These are phyloP conservation scores for Endothia cerciana DNA, from an alignment of 2,329 filamentous ascomycete species.

Conservation along the genomic window DNA sequence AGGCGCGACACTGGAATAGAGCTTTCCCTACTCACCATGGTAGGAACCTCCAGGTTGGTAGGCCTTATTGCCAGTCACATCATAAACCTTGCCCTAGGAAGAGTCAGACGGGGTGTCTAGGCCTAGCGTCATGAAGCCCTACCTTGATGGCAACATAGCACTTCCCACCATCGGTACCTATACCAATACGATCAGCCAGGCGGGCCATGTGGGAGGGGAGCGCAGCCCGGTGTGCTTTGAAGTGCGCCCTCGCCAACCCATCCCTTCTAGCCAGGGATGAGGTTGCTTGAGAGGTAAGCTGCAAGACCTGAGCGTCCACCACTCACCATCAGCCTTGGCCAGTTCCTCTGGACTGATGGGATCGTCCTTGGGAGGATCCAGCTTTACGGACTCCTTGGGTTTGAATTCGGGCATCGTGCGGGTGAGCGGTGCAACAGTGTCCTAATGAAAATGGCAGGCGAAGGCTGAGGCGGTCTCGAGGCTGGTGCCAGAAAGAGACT, in stretches of 20 bases:
- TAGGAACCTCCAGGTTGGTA: conserved; percentile 86
- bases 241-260: neutral
- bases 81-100: conserved; percentile 85
- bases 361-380: conserved; percentile 86
- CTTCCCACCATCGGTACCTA: conserved; percentile 67
- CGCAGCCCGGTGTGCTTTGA: neutral
- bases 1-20: neutral
- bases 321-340: conserved; percentile 79
- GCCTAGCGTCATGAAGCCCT: conserved; percentile 40
- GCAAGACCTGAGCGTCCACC: neutral
- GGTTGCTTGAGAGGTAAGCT: neutral
- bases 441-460: neutral
- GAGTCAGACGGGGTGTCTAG: conserved; percentile 50
- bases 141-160: conserved; percentile 75
- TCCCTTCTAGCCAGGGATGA: neutral
- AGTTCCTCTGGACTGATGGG: conserved; percentile 81
- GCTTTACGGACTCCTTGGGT: conserved; percentile 74
- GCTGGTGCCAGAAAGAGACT: neutral
- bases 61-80: conserved; percentile 86
- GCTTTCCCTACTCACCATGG: conserved; percentile 66
- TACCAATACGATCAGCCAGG: conserved; percentile 16
- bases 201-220: neutral
- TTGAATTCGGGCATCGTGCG: conserved; percentile 68
- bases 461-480: neutral
- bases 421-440: neutral